phyloP scores from a whole-genome alignment of 2,329 filamentous ascomycete genomes.

The Myriangium duriaei region DNA sequence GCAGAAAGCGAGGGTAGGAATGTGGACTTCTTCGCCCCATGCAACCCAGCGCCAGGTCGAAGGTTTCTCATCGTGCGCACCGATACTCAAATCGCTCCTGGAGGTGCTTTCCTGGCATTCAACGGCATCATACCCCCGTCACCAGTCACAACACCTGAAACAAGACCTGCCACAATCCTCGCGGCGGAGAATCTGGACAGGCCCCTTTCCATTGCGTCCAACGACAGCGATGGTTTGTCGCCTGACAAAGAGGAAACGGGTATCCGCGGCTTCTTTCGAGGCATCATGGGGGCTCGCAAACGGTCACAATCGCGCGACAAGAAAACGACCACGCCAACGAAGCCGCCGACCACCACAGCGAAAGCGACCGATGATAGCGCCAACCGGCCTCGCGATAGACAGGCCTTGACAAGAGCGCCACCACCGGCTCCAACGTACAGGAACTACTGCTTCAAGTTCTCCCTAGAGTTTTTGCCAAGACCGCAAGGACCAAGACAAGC shows the following conservation, averaged over 20 bases:
- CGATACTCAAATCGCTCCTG: constrained; percentile 47
- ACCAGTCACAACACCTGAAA: constrained; percentile 20
- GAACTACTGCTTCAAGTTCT: constrained; percentile 61
- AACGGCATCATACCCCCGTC: constrained; percentile 42
- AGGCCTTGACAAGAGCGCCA: constrained; percentile 4
- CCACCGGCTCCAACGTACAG: constrained; percentile 29
- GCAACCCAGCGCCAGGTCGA: constrained; percentile 71
- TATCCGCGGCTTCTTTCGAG: constrained; percentile 23
- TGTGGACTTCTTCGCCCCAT: constrained; percentile 47
- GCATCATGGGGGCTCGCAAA: constrained; percentile 21
- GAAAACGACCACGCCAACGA: constrained; percentile 7
- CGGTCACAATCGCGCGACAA: constrained; percentile 16
- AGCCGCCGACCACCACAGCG: constrained; percentile 9
- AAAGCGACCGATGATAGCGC: constrained; percentile 12
- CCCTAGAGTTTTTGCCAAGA: constrained; percentile 53
- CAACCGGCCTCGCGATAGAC: constrained; percentile 9
- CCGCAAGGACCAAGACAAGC: not conserved
- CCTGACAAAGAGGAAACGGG: constrained; percentile 14
- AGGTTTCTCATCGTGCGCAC: constrained; percentile 81
- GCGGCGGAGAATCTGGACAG: constrained; percentile 1
- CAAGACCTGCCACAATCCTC: constrained; percentile 1
- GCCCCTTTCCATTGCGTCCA: constrained; percentile 3
- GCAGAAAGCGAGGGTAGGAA: constrained; percentile 43
- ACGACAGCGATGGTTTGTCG: constrained; percentile 4
- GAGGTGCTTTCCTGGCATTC: constrained; percentile 48